A percentile compares a stretch with the other conserved stretches of the same genome.
phyloP scores from a whole-genome alignment of 2,329 filamentous ascomycete genomes.

The Talaromyces sp. region DNA sequence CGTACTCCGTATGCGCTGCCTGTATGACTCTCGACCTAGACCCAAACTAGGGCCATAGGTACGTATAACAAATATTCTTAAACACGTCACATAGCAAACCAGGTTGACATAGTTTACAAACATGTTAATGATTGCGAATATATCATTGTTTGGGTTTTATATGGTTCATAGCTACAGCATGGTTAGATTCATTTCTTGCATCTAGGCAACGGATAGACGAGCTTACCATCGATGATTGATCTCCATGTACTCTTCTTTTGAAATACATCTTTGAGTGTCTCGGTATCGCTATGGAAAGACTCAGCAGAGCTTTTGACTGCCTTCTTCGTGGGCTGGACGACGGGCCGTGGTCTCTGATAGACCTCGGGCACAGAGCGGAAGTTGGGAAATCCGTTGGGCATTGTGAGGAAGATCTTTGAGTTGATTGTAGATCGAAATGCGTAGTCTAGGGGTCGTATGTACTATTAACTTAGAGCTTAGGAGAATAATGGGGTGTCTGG shows the following conservation, averaged over 20 bases:
- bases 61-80: background rate
- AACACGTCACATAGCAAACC: background rate
- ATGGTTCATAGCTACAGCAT: constrained; percentile 14
- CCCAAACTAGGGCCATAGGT: background rate
- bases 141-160: constrained; percentile 1
- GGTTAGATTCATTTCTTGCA: background rate
- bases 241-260: constrained; percentile 5
- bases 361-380: constrained; percentile 14
- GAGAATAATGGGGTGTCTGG: background rate
- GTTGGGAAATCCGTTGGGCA: constrained; percentile 16
- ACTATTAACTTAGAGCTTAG: background rate
- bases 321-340: constrained; percentile 5
- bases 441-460: background rate
- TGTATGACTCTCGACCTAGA: background rate
- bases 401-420: background rate
- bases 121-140: background rate
- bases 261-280: constrained; percentile 4
- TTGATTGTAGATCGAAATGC: background rate
- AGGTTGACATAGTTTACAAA: background rate
- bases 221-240: constrained; percentile 10
- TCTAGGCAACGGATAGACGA: background rate
- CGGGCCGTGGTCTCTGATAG: constrained; percentile 7
- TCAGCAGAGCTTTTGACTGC: constrained; percentile 5
- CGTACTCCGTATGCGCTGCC: constrained; percentile 5
- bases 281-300: constrained; percentile 15